A percentile compares a stretch with the other conserved stretches of the same genome.
phyloP scores from a whole-genome alignment of 768 basidiomycete species.

The Suillus variegatus region DNA sequence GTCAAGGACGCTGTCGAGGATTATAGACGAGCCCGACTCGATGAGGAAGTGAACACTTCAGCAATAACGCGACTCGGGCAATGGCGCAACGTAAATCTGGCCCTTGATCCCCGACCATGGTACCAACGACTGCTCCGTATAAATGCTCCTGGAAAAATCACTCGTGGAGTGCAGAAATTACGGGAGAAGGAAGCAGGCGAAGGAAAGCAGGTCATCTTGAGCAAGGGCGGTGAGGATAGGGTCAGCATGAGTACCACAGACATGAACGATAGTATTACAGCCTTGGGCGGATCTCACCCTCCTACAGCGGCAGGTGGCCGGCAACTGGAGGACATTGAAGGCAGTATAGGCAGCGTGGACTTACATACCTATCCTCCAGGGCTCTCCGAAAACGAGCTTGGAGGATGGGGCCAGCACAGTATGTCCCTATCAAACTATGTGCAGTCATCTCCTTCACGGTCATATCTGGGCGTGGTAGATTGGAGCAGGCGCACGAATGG shows the following conservation, averaged over 20 bases:
- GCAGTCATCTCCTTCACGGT: conserved; percentile 56
- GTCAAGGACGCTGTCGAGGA: conserved; percentile 97
- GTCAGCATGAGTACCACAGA: conserved; percentile 48
- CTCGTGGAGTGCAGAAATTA: conserved; percentile 83
- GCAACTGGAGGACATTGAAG: conserved; percentile 63
- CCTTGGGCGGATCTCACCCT: conserved; percentile 22
- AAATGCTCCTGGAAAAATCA: conserved; percentile 72
- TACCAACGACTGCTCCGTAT: conserved; percentile 72
- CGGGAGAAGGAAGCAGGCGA: conserved; percentile 79
- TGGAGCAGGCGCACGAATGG: conserved; percentile 69
- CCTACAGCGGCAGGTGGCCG: conserved; percentile 46
- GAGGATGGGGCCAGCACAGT: conserved; percentile 37
- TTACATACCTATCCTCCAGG: conserved; percentile 66
- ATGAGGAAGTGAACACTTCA: conserved; percentile 94
- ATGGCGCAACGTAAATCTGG: conserved; percentile 91
- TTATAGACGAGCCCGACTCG: conserved; percentile 83
- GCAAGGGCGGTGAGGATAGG: conserved; percentile 36
- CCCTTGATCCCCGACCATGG: conserved; percentile 73
- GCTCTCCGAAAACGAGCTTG: conserved; percentile 28
- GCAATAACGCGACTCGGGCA: conserved; percentile 87
- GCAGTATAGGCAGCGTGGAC: conserved; percentile 46
- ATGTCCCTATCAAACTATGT: conserved; percentile 50
- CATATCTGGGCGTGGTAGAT: conserved; percentile 76
- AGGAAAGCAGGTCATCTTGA: conserved; percentile 65
- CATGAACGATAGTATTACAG: conserved; percentile 44